These are phyloP conservation scores for Podaxis sp. DNA, from an alignment of 768 basidiomycete genomes.

Conservation along the genomic window DNA sequence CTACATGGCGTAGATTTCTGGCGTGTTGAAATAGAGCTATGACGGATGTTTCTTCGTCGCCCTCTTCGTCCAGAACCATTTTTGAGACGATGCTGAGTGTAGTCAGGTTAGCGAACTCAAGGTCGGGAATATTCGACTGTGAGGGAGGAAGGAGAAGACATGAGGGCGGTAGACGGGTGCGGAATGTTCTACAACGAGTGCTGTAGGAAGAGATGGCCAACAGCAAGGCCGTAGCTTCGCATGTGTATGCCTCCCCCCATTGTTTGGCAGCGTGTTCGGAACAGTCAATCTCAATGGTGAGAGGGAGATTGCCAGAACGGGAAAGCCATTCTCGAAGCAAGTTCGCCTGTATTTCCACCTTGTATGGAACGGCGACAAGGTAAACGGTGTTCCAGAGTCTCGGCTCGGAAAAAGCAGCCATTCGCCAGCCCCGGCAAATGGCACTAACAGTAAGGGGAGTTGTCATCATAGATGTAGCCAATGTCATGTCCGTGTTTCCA, in stretches of 20 bases:
- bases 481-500: neutral
- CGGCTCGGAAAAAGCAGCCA: slow-evolving; percentile 24
- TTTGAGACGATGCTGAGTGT: slow-evolving; percentile 1
- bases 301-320: slow-evolving; percentile 21
- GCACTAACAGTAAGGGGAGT: slow-evolving; percentile 23
- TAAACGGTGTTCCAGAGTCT: slow-evolving; percentile 23
- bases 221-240: neutral
- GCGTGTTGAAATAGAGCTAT: neutral
- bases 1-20: neutral
- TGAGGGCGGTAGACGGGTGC: slow-evolving; percentile 9
- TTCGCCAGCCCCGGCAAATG: slow-evolving; percentile 25
- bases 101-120: slow-evolving; percentile 2
- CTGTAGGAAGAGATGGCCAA: neutral
- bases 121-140: neutral
- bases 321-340: slow-evolving; percentile 25
- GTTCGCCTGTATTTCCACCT: slow-evolving; percentile 15
- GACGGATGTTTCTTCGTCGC: neutral
- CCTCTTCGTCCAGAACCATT: neutral
- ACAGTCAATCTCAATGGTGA: slow-evolving; percentile 22
- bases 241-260: neutral
- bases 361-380: slow-evolving; percentile 17
- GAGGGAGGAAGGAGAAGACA: slow-evolving; percentile 3
- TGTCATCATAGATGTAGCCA: neutral
- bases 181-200: slow-evolving; percentile 2
- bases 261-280: slow-evolving; percentile 14